Conservation (phyloP, 2,329 filamentous ascomycete genomes). For the Penicillium fuscoglaucum region DNA sequence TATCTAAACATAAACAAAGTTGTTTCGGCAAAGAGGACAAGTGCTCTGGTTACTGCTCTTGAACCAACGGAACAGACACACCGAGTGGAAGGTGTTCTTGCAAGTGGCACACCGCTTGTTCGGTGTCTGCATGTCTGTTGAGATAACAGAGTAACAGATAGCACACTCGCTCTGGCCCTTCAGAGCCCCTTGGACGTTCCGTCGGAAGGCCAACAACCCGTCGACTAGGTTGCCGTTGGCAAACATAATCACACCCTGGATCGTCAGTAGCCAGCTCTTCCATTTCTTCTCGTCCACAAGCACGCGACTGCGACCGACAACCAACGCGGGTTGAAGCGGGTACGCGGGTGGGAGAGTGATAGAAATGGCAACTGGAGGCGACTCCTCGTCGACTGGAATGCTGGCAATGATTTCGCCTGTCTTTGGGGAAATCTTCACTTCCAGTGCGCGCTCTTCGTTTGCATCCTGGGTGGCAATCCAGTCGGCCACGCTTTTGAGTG, state of each 20-base stretch:
- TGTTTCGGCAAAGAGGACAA: constrained; percentile 89
- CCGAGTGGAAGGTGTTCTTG: constrained; percentile 88
- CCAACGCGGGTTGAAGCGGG: constrained; percentile 75
- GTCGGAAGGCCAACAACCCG: constrained; percentile 78
- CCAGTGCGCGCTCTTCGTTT: constrained; percentile 55
- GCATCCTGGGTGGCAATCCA: constrained; percentile 47
- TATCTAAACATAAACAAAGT: constrained; percentile 63
- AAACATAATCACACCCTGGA: constrained; percentile 90
- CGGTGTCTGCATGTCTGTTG: constrained; percentile 81
- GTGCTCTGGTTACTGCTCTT: constrained; percentile 87
- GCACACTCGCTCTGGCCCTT: constrained; percentile 94
- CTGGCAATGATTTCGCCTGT: constrained; percentile 77
- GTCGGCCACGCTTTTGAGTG: constrained; percentile 41
- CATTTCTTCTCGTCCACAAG: constrained; percentile 89
- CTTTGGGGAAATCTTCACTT: constrained; percentile 69
- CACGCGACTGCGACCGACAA: constrained; percentile 76
- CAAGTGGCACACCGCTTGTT: constrained; percentile 91
- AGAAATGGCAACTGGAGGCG: constrained; percentile 77
- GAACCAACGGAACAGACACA: constrained; percentile 96
- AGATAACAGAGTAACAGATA: constrained; percentile 95
- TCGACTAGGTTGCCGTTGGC: constrained; percentile 87
- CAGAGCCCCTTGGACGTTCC: constrained; percentile 82
- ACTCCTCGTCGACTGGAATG: constrained; percentile 85
- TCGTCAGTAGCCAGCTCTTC: constrained; percentile 85
- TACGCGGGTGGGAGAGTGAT: constrained; percentile 79